Evolutionary conservation across 768 basidiomycete species (phyloP).

Genomic region (Lyophyllum atratum): DNA sequence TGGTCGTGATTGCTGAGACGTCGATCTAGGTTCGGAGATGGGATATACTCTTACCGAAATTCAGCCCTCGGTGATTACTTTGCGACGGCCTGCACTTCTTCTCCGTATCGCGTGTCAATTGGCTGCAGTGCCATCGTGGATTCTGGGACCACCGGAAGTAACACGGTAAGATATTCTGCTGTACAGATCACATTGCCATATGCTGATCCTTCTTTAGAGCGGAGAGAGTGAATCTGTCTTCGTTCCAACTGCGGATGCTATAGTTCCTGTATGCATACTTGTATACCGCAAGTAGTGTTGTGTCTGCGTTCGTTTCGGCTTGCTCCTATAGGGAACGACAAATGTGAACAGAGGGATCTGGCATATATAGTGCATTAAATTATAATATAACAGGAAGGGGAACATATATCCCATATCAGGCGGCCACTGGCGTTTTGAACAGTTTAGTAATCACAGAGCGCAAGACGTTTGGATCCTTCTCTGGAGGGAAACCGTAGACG

Average conservation of each 20-base stretch:
- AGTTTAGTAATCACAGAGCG: slow-evolving; percentile 37
- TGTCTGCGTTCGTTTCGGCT: neutral
- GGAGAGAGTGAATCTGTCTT: slow-evolving; percentile 53
- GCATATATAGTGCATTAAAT: slow-evolving; percentile 12
- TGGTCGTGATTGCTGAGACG: slow-evolving; percentile 7
- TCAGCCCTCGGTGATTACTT: slow-evolving; percentile 57
- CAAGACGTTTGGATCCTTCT: slow-evolving; percentile 28
- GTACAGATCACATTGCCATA: neutral
- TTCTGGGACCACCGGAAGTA: slow-evolving; percentile 27
- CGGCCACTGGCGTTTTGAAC: slow-evolving; percentile 50
- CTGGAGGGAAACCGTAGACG: slow-evolving; percentile 50
- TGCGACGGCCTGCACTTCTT: slow-evolving; percentile 68
- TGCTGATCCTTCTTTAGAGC: slow-evolving; percentile 33
- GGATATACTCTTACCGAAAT: slow-evolving; percentile 64
- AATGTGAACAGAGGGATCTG: neutral
- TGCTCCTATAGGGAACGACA: neutral
- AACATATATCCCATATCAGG: slow-evolving; percentile 25
- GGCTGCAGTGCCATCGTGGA: slow-evolving; percentile 57
- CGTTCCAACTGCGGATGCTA: slow-evolving; percentile 53
- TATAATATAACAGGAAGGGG: slow-evolving; percentile 8
- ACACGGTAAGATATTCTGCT: slow-evolving; percentile 9
- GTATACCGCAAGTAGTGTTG: slow-evolving; percentile 49
- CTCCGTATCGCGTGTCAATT: slow-evolving; percentile 67
- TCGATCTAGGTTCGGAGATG: slow-evolving; percentile 53
- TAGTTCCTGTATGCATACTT: slow-evolving; percentile 58